A percentile compares a stretch with the other conserved stretches of the same genome.
Evolutionary conservation across 2,329 filamentous ascomycete genomes (phyloP).

Genomic region (Microcyclospora tardicrescens): DNA sequence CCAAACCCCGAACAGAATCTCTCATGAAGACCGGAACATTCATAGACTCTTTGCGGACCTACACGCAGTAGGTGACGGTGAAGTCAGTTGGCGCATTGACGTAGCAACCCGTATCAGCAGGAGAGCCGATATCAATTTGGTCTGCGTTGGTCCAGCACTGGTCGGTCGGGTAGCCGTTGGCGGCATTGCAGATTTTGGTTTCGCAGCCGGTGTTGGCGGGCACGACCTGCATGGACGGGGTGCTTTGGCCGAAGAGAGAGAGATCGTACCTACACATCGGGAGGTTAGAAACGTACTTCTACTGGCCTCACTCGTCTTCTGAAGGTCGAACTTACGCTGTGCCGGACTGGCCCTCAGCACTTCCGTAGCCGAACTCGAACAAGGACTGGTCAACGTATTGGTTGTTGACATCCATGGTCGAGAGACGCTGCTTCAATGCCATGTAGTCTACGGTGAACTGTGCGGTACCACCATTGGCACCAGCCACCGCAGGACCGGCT

Average conservation of each 20-base stretch:
- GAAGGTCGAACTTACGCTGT: slow-evolving; percentile 9
- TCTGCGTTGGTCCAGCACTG: slow-evolving; percentile 17
- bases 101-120: slow-evolving; percentile 22
- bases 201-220: slow-evolving; percentile 11
- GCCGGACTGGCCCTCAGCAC: slow-evolving; percentile 9
- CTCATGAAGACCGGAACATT: too few species aligned
- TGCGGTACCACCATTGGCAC: too few species aligned
- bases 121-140: slow-evolving; percentile 12
- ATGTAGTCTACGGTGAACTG: too few species aligned
- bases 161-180: slow-evolving; percentile 6
- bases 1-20: too few species aligned
- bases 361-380: slow-evolving; percentile 19
- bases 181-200: slow-evolving; percentile 15
- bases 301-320: too few species aligned
- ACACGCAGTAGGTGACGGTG: slow-evolving; percentile 14
- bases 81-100: slow-evolving; percentile 15
- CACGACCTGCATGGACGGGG: slow-evolving; percentile 13
- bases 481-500: too few species aligned
- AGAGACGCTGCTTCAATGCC: too few species aligned
- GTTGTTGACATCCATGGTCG: too few species aligned
- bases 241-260: slow-evolving; percentile 15
- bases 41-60: too few species aligned
- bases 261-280: slow-evolving; percentile 5
- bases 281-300: too few species aligned
- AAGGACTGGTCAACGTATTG: slow-evolving; percentile 9